Conservation (phyloP, 2,329 filamentous ascomycete genomes). For the Bertia moriformis region DNA sequence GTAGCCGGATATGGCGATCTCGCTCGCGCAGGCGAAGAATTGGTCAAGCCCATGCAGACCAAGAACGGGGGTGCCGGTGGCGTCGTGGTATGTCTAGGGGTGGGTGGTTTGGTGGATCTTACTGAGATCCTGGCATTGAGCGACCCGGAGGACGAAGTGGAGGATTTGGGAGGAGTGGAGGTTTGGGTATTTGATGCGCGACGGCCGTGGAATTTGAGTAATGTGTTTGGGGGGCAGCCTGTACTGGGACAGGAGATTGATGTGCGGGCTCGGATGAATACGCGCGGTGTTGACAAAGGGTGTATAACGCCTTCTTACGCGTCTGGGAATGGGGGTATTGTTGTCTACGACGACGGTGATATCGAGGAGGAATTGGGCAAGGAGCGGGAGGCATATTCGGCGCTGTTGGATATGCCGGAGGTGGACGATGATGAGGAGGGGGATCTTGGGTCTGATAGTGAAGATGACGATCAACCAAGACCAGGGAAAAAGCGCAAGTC, state of each 20-base stretch:
- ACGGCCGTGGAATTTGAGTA: slow-evolving; percentile 85
- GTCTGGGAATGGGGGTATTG: slow-evolving; percentile 78
- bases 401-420: slow-evolving; percentile 81
- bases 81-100: slow-evolving; percentile 79
- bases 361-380: slow-evolving; percentile 62
- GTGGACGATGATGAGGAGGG: slow-evolving; percentile 52
- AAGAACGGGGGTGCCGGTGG: slow-evolving; percentile 72
- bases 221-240: slow-evolving; percentile 71
- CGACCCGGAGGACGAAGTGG: slow-evolving; percentile 50
- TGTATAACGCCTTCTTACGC: slow-evolving; percentile 59
- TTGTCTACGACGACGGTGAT: slow-evolving; percentile 90
- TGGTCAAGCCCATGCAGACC: slow-evolving; percentile 76
- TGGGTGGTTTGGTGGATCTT: slow-evolving; percentile 82
- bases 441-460: slow-evolving; percentile 41
- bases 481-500: slow-evolving; percentile 59
- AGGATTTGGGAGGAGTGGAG: slow-evolving; percentile 68
- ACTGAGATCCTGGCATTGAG: slow-evolving; percentile 60
- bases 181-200: slow-evolving; percentile 89
- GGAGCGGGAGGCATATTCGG: slow-evolving; percentile 70
- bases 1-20: slow-evolving; percentile 87
- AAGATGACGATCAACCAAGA: slow-evolving; percentile 19
- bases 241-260: slow-evolving; percentile 31
- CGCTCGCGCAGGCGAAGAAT: slow-evolving; percentile 60
- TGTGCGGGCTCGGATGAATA: slow-evolving; percentile 37
- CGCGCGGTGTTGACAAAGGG: slow-evolving; percentile 62